Evolutionary conservation across 2,329 filamentous ascomycete species (phyloP).

Genomic region (Venturia oleaginea): DNA sequence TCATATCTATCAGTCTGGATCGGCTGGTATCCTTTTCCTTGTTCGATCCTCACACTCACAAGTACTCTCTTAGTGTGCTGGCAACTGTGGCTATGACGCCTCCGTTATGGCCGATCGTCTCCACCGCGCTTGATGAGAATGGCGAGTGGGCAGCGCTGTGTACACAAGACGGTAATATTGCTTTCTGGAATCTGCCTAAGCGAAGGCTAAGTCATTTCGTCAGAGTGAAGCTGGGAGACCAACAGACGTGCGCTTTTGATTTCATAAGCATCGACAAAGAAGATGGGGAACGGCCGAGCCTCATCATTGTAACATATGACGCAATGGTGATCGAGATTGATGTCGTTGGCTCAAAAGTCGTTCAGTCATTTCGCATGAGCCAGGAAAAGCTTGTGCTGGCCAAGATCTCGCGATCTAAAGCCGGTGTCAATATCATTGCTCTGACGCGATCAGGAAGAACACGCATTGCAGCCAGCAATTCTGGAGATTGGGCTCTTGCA

Average conservation of each 20-base stretch:
- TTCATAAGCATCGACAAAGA: conserved; percentile 40
- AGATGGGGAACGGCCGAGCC: conserved; percentile 26
- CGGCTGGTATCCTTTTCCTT: conserved; percentile 57
- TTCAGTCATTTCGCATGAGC: conserved; percentile 22
- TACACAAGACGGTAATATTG: conserved; percentile 47
- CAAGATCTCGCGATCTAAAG: conserved; percentile 25
- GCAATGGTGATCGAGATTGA: conserved; percentile 54
- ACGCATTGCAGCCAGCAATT: conserved; percentile 20
- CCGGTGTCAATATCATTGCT: conserved; percentile 24
- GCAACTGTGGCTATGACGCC: conserved; percentile 27
- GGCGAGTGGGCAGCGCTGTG: conserved; percentile 60
- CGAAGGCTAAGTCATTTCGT: conserved; percentile 32
- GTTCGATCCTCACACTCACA: conserved; percentile 21
- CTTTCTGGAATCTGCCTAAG: conserved; percentile 54
- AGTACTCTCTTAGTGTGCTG: conserved; percentile 24
- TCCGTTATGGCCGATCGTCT: conserved; percentile 41
- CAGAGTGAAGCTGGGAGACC: neutral
- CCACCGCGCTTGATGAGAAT: conserved; percentile 54
- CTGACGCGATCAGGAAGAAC: conserved; percentile 27
- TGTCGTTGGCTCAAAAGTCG: conserved; percentile 20
- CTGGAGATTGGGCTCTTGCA: neutral
- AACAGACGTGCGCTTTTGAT: conserved; percentile 49
- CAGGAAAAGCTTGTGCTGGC: conserved; percentile 26
- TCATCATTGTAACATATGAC: conserved; percentile 56
- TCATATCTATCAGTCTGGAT: conserved; percentile 64